Evolutionary conservation across 73 alveolate species (phyloP).

Genomic region (Paramecium primaurelia): DNA sequence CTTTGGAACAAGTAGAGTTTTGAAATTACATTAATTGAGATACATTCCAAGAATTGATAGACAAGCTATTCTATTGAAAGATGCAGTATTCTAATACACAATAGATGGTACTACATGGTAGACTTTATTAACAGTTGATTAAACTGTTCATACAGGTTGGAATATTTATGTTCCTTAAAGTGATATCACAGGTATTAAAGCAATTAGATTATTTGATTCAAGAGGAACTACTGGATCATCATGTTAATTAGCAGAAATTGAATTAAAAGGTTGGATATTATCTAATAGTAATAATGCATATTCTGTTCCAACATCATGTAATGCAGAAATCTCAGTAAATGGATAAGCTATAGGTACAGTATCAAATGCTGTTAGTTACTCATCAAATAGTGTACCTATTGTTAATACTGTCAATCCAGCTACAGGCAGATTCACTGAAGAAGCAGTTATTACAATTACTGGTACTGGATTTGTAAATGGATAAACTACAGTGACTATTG

Average conservation of each 20-base stretch:
- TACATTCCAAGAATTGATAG: slow-evolving; percentile 31
- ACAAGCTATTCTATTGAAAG: slow-evolving; percentile 25
- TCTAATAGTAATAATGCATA: not conserved
- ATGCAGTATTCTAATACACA: slow-evolving; percentile 29
- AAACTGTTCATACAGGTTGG: slow-evolving; percentile 53
- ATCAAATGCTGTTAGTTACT: slow-evolving; percentile 18
- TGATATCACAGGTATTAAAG: not conserved
- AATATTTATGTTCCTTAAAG: slow-evolving; percentile 32
- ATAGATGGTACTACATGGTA: slow-evolving; percentile 54
- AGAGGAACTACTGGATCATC: slow-evolving; percentile 34
- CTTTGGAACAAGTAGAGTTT: not conserved
- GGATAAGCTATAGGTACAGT: not conserved
- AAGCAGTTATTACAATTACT: not conserved
- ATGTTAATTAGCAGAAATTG: slow-evolving; percentile 59
- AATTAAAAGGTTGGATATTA: slow-evolving; percentile 37
- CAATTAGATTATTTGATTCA: slow-evolving; percentile 39
- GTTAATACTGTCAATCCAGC: slow-evolving; percentile 24
- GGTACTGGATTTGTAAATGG: slow-evolving; percentile 51
- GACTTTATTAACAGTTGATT: slow-evolving; percentile 10
- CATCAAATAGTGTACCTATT: not conserved
- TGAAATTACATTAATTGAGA: slow-evolving; percentile 23
- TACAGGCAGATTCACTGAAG: slow-evolving; percentile 3
- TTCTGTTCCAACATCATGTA: not conserved
- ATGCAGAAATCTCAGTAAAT: slow-evolving; percentile 17
- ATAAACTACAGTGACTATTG: slow-evolving; percentile 61